Base-by-base conservation (phyloP, 192 early-diverging fungal species). In the Ambispora gerdemannii region DNA sequence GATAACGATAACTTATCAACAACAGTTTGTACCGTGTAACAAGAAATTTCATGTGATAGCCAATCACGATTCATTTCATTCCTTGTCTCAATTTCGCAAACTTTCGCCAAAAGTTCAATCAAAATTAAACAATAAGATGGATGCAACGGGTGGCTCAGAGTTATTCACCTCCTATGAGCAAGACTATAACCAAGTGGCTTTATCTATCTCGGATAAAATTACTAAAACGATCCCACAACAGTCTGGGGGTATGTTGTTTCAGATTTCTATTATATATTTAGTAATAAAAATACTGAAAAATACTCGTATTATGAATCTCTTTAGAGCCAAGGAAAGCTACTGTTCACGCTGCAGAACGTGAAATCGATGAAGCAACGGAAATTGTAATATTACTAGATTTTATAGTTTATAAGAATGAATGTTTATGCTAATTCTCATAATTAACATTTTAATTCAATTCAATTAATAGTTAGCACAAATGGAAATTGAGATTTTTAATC, bases 361-460 rank as follows among this genome's bases (percentile, higher is more conserved):
- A 95, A 74, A 77, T 96, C 27, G 91, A 93, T 31, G 95, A 98
- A 74, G 91, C 90, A 3, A 88, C 90, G 69, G 96, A 96, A 70
- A 92, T 98, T 63, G 91, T 93, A 86, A 79, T 67, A 38, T 17
- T 27, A 36, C 4, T 25, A 31, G n/a, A 15, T 47, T 52, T 27
- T 8, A 20, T 15, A 15, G 2, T 24, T 43, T 50, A 63, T 36
- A 2, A 28, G 52, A 33, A 27, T 59, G 24, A 3, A 50, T 58
- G 13, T 20, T 38, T 63, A 61, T 43, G 38, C 11, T 33, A 49
- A 25, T 35, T n/a, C n/a, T n/a, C n/a, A n/a, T n/a, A n/a, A n/a
- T n/a, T n/a, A n/a, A n/a, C n/a, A n/a, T n/a, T n/a, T n/a, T n/a
- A n/a, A n/a, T n/a, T n/a, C n/a, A n/a, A n/a, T n/a, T n/a, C n/a